Evolutionary conservation across 495 filamentous ascomycete genomes (phyloP).

Genomic region (Delitschia confertaspora): DNA sequence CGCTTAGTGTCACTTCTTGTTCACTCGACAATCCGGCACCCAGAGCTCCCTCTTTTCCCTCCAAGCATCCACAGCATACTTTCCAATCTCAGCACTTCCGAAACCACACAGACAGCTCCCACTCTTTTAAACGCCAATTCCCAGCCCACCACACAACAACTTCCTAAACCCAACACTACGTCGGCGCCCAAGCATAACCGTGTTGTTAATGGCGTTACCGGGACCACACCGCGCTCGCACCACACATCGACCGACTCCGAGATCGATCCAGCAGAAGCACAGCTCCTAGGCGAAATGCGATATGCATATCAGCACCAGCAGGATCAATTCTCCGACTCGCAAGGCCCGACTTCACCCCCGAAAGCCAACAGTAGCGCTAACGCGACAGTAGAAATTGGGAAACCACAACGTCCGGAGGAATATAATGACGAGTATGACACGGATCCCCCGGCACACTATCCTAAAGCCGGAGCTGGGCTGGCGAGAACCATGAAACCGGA

Average conservation of each 20-base stretch:
- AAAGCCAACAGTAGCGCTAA: background rate
- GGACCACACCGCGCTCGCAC: constrained; percentile 14
- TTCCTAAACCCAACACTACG: constrained; percentile 4
- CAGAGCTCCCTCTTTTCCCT: constrained; percentile 37
- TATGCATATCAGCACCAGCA: background rate
- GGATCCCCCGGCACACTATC: constrained; percentile 34
- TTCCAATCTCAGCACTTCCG: constrained; percentile 1
- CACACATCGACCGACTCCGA: constrained; percentile 12
- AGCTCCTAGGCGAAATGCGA: constrained; percentile 19
- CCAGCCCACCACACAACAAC: constrained; percentile 7
- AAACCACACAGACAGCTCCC: background rate
- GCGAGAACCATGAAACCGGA: constrained; percentile 33
- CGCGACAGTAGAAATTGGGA: background rate
- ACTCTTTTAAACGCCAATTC: background rate
- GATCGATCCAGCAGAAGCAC: constrained; percentile 27
- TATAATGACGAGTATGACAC: constrained; percentile 30
- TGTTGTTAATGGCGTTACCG: constrained; percentile 1
- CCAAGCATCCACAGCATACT: constrained; percentile 28
- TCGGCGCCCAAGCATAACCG: constrained; percentile 7
- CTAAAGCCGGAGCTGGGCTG: constrained; percentile 35
- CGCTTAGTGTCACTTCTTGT: constrained; percentile 42
- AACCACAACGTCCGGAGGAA: constrained; percentile 9
- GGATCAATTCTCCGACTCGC: background rate
- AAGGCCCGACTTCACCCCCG: constrained; percentile 1
- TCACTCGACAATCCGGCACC: constrained; percentile 36